These are phyloP conservation scores for Cladosporium oxysporum DNA, from an alignment of 2,329 filamentous ascomycete species.

Conservation along the genomic window DNA sequence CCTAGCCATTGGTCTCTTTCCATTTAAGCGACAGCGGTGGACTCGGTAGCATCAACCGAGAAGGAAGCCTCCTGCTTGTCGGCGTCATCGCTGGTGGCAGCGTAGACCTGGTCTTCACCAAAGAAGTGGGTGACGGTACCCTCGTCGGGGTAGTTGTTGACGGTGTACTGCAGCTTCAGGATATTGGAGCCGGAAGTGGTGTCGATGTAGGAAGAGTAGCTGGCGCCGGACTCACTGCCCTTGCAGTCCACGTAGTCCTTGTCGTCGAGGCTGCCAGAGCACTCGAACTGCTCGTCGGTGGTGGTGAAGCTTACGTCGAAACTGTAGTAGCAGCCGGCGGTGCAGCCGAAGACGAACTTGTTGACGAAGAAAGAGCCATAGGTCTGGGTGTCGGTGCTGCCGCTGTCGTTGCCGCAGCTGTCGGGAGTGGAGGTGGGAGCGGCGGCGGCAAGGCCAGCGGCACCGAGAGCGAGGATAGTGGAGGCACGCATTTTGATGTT, in stretches of 20 bases:
- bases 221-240: conserved; percentile 21
- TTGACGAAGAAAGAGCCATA: conserved; percentile 25
- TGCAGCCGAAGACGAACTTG: conserved; percentile 33
- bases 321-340: conserved; percentile 26
- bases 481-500: conserved; percentile 27
- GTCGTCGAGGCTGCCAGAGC: conserved; percentile 25
- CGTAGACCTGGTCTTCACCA: conserved; percentile 28
- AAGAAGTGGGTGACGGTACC: conserved; percentile 23
- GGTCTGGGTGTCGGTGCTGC: conserved; percentile 4
- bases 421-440: conserved; percentile 17
- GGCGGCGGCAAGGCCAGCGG: conserved; percentile 26
- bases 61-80: conserved; percentile 26
- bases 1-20: not conserved
- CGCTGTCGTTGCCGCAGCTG: conserved; percentile 1
- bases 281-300: conserved; percentile 26
- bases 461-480: conserved; percentile 25
- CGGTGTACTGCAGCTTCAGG: conserved; percentile 26
- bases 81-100: conserved; percentile 26
- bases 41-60: conserved; percentile 23
- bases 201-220: conserved; percentile 27
- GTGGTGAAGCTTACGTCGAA: conserved; percentile 26
- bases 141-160: conserved; percentile 17
- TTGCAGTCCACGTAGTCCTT: conserved; percentile 30
- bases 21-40: conserved; percentile 23
- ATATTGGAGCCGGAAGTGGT: conserved; percentile 23